Evolutionary conservation across 352 stramenopile genomes (phyloP).

Genomic region (Pythium apleroticum): DNA sequence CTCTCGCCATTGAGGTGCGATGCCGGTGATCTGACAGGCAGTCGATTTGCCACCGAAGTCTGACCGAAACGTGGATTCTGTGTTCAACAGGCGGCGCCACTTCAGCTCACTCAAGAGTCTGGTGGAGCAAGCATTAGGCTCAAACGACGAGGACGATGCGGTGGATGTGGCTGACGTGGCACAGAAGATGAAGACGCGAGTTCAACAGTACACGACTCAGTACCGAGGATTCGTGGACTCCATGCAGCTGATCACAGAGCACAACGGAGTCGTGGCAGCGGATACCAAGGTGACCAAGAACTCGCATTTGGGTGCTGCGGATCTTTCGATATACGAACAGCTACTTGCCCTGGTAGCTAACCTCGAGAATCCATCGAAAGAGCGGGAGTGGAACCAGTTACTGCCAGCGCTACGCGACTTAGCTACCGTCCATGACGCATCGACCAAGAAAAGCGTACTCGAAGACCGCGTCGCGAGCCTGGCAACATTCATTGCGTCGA

Average conservation of each 20-base stretch:
- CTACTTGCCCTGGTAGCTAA: not conserved
- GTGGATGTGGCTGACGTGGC: slow-evolving; percentile 6
- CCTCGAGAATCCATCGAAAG: not conserved
- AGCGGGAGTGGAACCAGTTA: not conserved
- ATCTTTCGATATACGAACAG: not conserved
- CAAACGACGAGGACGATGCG: not conserved
- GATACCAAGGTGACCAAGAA: not conserved
- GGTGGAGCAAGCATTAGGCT: slow-evolving; percentile 2
- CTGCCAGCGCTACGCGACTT: not conserved
- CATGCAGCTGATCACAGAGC: slow-evolving; percentile 2
- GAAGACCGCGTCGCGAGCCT: not conserved
- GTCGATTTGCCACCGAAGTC: not conserved
- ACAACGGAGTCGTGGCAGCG: not conserved
- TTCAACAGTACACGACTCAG: slow-evolving; percentile 12
- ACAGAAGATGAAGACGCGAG: slow-evolving; percentile 24
- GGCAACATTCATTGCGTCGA: not conserved
- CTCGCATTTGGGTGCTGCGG: not conserved
- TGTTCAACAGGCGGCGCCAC: not conserved
- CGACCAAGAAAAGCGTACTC: not conserved
- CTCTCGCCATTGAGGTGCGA: slow-evolving; percentile 1
- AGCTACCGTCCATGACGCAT: not conserved
- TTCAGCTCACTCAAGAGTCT: slow-evolving; percentile 4
- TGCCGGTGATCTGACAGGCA: not conserved
- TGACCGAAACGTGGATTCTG: not conserved
- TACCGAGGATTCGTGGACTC: slow-evolving; percentile 14